Percentiles rank a stretch among this genome's conserved stretches.
phyloP scores from a whole-genome alignment of 2,329 filamentous ascomycete genomes.

The Raffaelea albimanens region DNA sequence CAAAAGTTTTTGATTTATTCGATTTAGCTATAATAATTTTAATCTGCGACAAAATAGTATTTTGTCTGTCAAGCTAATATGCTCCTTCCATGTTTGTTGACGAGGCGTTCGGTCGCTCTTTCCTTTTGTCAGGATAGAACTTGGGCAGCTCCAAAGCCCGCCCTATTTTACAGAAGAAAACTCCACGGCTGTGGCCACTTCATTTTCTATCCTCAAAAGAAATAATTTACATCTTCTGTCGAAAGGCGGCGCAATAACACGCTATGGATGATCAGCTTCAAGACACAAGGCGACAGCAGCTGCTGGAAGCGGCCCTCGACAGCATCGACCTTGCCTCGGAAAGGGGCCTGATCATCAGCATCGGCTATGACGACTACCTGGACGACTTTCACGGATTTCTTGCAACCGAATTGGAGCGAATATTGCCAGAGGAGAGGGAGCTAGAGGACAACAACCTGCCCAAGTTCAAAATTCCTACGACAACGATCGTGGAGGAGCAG shows the following conservation, averaged over 20 bases:
- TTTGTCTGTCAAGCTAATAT: too few species aligned
- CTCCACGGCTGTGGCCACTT: too few species aligned
- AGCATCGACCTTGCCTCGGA: conserved; percentile 4
- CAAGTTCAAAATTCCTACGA: neutral
- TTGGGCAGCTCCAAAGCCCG: too few species aligned
- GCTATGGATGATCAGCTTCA: neutral
- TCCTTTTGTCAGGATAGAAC: too few species aligned
- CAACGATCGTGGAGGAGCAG: conserved; percentile 5
- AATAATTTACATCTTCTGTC: too few species aligned
- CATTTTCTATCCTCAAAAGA: too few species aligned
- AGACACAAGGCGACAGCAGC: neutral
- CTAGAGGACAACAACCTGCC: conserved; percentile 5
- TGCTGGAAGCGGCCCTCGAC: neutral
- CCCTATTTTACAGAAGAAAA: too few species aligned
- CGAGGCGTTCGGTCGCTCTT: too few species aligned
- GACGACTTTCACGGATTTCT: conserved; percentile 1
- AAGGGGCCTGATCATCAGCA: conserved; percentile 4
- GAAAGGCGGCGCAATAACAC: too few species aligned
- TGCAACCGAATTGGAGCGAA: neutral
- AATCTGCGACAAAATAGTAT: too few species aligned
- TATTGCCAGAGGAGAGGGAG: neutral
- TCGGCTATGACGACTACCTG: conserved; percentile 6
- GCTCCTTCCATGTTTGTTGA: too few species aligned
- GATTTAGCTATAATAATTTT: too few species aligned
- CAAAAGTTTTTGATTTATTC: neutral